Evolutionary conservation across 140 eudicot genomes (phyloP).

Genomic region (Bidens hawaiensis): DNA sequence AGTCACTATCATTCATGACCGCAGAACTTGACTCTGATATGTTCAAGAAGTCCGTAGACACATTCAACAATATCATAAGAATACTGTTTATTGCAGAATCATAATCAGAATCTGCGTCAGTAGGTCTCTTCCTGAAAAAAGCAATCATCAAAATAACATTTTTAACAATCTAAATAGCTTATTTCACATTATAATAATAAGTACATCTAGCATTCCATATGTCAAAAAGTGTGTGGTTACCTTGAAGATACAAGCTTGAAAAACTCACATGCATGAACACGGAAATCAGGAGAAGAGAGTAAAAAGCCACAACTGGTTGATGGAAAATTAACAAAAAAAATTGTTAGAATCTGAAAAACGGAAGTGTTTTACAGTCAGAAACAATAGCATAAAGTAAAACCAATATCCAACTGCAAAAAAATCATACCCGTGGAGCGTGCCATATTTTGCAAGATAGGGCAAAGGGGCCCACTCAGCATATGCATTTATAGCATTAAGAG

Average conservation of each 20-base stretch:
- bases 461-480: constrained; percentile 99
- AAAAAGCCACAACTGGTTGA: constrained; percentile 71
- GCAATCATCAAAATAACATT: constrained; percentile 16
- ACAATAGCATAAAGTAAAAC: constrained; percentile 5
- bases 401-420: constrained; percentile 6
- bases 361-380: constrained; percentile 6
- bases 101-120: constrained; percentile 69
- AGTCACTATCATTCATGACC: constrained; percentile 48
- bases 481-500: constrained; percentile 88
- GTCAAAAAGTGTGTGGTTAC: constrained; percentile 25
- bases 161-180: neutral
- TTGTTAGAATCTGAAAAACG: constrained; percentile 6
- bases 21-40: constrained; percentile 44
- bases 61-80: constrained; percentile 74
- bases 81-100: constrained; percentile 84
- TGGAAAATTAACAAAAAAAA: constrained; percentile 6
- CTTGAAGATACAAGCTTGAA: constrained; percentile 91
- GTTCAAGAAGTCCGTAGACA: constrained; percentile 61
- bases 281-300: constrained; percentile 94
- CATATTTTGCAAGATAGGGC: constrained; percentile 83
- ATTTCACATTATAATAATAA: neutral
- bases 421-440: constrained; percentile 77
- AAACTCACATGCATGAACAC: constrained; percentile 92
- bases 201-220: neutral
- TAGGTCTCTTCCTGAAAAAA: constrained; percentile 80